Base-by-base conservation (phyloP, 1,139 yeast genomes). In the Debaryomycetaceae sp. region DNA sequence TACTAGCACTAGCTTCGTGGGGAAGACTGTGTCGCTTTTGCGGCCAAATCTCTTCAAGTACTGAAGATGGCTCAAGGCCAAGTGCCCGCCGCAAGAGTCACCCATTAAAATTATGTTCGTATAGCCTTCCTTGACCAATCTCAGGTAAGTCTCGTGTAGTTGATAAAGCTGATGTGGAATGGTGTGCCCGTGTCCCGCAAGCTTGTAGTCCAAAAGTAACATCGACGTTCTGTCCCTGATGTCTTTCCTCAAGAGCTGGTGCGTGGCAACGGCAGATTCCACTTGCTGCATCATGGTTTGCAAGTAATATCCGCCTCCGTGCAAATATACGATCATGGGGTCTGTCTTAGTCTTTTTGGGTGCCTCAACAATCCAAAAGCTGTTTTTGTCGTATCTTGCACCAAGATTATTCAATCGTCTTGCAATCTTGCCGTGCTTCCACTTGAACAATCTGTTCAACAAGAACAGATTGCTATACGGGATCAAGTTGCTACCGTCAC, bases 231-330 rank as follows among this genome's bases (percentile, higher is more conserved):
- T 57, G 7, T 48, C 44, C 33, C 61, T 63, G 41, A 61, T 58
- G 6, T 57, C 54, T 2, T 62, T 60, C 14, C 62, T 66, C 9
- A 72, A 41, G 17, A 68, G 56, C 36, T 60, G 59, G 47, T 69
- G 62, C 13, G 69, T 54, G 4, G 71, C 57, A 14, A 65, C 42
- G 9, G 70, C 34, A 0, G 68, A 53, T 45, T 65, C 65, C 30
- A 72, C 36, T 47, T 73, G 78, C 38, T 58, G 54, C 0, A 67
- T 65, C 42, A 57, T 55, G 1, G 74, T 65, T 45, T 72, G 67
- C 35, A 70, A 45, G 44, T 61, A 70, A 50, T 62, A 73, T 2
- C 78, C 78, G 2, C 79, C 79, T 14, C 79, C 78, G 48, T 74
- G 78, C 11, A 59, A 49, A 48, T 61, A 73, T 24, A 73, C 55